A percentile compares a stretch with the other conserved stretches of the same genome.
phyloP scores from a whole-genome alignment of 129 eudicot genomes.

The Chrysanthemum seticuspe region DNA sequence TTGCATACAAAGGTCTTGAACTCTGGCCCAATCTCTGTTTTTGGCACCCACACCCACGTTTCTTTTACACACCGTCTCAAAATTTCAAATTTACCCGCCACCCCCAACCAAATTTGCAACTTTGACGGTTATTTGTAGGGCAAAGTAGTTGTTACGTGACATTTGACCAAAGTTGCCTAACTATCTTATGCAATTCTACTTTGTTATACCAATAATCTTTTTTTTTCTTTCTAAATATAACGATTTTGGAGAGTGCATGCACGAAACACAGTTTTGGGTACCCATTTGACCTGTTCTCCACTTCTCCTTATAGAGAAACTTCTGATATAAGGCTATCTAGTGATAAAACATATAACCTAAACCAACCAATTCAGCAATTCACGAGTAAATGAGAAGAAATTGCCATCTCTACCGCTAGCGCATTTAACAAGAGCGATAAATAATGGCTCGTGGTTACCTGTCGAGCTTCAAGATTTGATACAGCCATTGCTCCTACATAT shows the following conservation, averaged over 20 bases:
- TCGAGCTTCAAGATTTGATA: conserved; percentile 95
- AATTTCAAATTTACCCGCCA: no score
- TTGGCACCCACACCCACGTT: no score
- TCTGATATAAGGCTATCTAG: not conserved
- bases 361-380: not conserved
- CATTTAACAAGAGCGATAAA: not conserved
- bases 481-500: conserved; percentile 98
- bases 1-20: not conserved
- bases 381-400: not conserved
- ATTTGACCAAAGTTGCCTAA: not conserved
- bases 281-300: no score
- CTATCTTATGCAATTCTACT: not conserved
- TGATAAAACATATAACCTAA: not conserved
- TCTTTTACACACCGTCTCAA: no score
- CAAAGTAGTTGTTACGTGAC: not conserved
- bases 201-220: not conserved
- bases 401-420: not conserved
- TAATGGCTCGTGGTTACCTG: conserved; percentile 53
- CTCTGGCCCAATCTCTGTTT: not conserved
- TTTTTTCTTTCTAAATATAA: not conserved
- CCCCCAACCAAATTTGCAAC: not conserved
- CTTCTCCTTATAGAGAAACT: not conserved
- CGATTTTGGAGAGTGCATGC: not conserved
- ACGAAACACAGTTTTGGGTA: not conserved
- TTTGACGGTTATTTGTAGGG: not conserved